Evolutionary conservation across 345 rosid genomes (phyloP), one percentile per base, ranked within the genome.

Genomic region (Combretum micranthum): DNA sequence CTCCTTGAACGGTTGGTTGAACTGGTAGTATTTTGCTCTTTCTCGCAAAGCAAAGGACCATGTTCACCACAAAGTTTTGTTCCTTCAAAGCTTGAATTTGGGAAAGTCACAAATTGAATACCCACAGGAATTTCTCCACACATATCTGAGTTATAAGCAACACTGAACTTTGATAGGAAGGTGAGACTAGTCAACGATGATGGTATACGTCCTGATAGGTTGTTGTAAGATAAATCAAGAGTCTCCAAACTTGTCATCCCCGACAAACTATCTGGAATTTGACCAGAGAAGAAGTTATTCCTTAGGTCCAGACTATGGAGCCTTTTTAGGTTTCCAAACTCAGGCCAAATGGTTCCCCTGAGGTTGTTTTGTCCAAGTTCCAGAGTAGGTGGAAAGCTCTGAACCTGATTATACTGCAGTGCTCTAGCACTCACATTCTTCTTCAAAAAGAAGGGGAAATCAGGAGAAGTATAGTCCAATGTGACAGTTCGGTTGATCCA

Each of bases 41-140:
- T 20, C 3, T 37, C 48, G 75, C 97, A 87, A 22, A 62, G 7
- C 16, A 45, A 64, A 48, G 60, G 56, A 59, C 75, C 56, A 19
- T 81, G 88, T 20, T 85, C 87, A 18, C 95, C 94, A n/a, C 97
- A 87, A 14, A 90, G 91, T 51, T 53, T 20, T 52, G 85, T 90
- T 20, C 77, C 87, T 71, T 85, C 94, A 7, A 87, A 87, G 75
- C 97, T 87, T 47, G 96, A 77, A 65, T 77, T 83, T 4, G 93
- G 88, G 45, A 90, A 90, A 37, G 84, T 85, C 54, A 43, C 72
- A 69, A 90, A 87, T 69, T 90, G 97, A 60, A 81, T 78, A 58
- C 77, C 85, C 0, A 60, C 18, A 0, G 68, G 68, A 26, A 64
- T 51, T 0, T 43, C 62, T 8, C 68, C 68, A 15, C 19, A 51